These are phyloP conservation scores for Epipyxis sp. DNA, from an alignment of 108 stramenopile species.

Conservation along the genomic window DNA sequence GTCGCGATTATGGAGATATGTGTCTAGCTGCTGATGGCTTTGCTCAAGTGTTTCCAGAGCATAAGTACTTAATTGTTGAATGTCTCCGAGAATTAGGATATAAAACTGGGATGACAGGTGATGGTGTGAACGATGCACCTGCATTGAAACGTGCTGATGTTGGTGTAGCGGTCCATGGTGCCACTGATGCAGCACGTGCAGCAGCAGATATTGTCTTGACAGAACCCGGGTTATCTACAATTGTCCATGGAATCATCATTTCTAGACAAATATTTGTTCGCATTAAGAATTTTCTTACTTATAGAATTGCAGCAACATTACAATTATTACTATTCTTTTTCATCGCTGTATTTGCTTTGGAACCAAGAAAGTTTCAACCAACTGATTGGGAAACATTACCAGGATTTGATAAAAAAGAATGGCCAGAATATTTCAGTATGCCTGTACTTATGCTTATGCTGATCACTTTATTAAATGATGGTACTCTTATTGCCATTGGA, in stretches of 20 bases:
- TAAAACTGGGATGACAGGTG: conserved; percentile 31
- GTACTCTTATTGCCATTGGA: conserved; percentile 66
- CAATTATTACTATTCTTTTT: conserved; percentile 54
- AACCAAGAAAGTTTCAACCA: conserved; percentile 33
- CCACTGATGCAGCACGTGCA: conserved; percentile 68
- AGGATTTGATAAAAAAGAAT: not conserved
- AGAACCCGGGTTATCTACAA: conserved; percentile 43
- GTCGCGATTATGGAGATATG: not conserved
- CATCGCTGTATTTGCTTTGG: conserved; percentile 62
- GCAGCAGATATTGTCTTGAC: conserved; percentile 70
- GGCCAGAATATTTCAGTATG: conserved; percentile 34
- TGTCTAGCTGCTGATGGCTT: conserved; percentile 39
- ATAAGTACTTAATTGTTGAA: conserved; percentile 72
- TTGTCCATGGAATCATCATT: conserved; percentile 50
- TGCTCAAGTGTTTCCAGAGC: conserved; percentile 71
- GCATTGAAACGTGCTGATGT: conserved; percentile 69
- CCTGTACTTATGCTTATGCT: conserved; percentile 67
- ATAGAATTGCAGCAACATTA: not conserved
- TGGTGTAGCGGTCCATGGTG: too few relatives aligned
- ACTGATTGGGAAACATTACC: not conserved
- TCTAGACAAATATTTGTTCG: conserved; percentile 29
- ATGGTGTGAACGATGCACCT: conserved; percentile 73
- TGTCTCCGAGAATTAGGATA: conserved; percentile 45
- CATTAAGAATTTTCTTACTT: conserved; percentile 35
- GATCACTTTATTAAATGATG: too few relatives aligned